phyloP scores from a whole-genome alignment of 2,329 filamentous ascomycete species.

The Monilinia polystroma region DNA sequence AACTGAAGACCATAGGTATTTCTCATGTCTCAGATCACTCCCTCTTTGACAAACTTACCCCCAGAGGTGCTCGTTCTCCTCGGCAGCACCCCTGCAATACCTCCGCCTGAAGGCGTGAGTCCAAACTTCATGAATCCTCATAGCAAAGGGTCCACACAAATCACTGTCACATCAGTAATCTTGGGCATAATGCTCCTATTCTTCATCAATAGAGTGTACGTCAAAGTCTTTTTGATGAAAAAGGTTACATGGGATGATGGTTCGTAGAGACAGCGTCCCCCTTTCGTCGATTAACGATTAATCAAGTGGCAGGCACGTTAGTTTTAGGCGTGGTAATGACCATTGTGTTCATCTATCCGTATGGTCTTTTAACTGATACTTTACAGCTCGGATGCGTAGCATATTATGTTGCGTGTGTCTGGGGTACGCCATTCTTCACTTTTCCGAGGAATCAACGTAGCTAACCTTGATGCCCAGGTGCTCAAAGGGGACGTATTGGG shows the following conservation, averaged over 20 bases:
- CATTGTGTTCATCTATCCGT: neutral
- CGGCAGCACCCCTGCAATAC: neutral
- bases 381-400: neutral
- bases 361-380: neutral
- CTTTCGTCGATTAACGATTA: neutral
- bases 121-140: neutral
- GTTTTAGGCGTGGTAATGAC: neutral
- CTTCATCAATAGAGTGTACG: conserved; percentile 5
- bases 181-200: conserved; percentile 5
- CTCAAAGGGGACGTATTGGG: conserved; percentile 1
- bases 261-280: neutral
- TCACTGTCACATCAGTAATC: neutral
- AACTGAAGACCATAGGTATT: neutral
- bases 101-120: neutral
- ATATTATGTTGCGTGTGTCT: conserved; percentile 10
- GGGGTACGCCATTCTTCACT: conserved; percentile 3
- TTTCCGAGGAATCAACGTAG: neutral
- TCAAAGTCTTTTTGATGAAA: neutral
- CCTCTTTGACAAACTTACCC: neutral
- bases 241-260: conserved; percentile 8
- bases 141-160: neutral
- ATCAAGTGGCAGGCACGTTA: neutral
- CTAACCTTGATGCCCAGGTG: neutral
- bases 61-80: neutral
- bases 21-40: conserved; percentile 2